Evolutionary conservation across 257 asterid genomes (phyloP), one percentile per base, ranked within the genome.

Genomic region (Thymus quinquecostatus): DNA sequence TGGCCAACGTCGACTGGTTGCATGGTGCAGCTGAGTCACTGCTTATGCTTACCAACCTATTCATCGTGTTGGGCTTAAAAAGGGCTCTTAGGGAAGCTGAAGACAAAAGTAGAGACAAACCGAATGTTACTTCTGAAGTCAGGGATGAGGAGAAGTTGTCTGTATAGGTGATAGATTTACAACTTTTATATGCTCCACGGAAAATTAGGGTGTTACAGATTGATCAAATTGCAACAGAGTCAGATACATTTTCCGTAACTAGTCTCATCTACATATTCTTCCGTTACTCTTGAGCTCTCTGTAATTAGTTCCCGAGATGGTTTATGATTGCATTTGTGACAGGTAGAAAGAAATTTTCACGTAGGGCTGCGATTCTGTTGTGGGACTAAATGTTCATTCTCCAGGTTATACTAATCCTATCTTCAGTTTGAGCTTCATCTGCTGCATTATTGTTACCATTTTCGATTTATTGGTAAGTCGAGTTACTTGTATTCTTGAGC

Each of bases 1-100:
- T 92, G 75, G 89, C 98, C 70, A 94, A 94, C 61, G 96, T 94
- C 47, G 98, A 94, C 71, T 94, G 97, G 96, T 79, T 91, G 88
- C 98, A 94, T 51, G 97, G 97, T 79, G 95, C 97, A 59, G 98
- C 97, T 8, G 98, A 94, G 85, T 94, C 98, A n/a, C 78, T 91
- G 72, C 97, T 94, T 67, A 91, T 92, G 40, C 79, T 94, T 71
- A 91, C 97, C 66, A 94, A 94, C 86, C 82, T 94, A 75, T 89
- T 94, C 78, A 86, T 91, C 7, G 97, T 94, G 76, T 68, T 94
- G 81, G 98, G 98, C 60, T 86, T 94, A 43, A 79, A 95, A 56
- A 81, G 63, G 49, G 96, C 91, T 73, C 86, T 94, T 57, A 81
- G 96, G 66, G 82, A 84, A 78, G 67, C 81, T 34, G 45, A 64